Conservation (phyloP, 768 basidiomycete species). For the Cyathus striatus region DNA sequence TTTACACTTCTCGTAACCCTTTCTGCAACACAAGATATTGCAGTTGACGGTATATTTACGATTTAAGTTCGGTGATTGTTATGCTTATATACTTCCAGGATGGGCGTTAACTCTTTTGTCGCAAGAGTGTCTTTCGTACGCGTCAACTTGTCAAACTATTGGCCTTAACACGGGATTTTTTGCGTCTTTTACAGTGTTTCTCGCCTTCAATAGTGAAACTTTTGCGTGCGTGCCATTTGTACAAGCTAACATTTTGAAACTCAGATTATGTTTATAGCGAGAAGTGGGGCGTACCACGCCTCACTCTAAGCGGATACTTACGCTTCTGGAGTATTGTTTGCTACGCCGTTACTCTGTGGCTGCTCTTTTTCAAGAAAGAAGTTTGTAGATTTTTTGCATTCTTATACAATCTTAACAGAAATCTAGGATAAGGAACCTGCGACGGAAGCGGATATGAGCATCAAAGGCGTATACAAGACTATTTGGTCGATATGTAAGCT, state of each 20-base stretch:
- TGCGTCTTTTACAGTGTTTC: slow-evolving; percentile 93
- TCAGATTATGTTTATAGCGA: slow-evolving; percentile 28
- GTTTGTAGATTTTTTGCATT: slow-evolving; percentile 29
- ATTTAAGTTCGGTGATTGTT: slow-evolving; percentile 1
- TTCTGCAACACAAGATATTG: slow-evolving; percentile 98
- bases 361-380: slow-evolving; percentile 86
- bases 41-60: slow-evolving; percentile 78
- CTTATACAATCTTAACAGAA: neutral
- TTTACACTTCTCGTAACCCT: slow-evolving; percentile 91
- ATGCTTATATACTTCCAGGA: slow-evolving; percentile 28
- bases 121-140: slow-evolving; percentile 90
- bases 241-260: neutral
- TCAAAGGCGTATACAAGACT: slow-evolving; percentile 84
- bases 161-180: slow-evolving; percentile 96
- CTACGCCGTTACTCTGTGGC: slow-evolving; percentile 82
- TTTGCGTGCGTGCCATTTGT: slow-evolving; percentile 57
- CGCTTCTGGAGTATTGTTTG: slow-evolving; percentile 83
- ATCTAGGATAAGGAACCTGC: slow-evolving; percentile 67
- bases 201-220: slow-evolving; percentile 92
- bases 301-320: slow-evolving; percentile 75
- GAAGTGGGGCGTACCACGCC: slow-evolving; percentile 73
- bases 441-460: slow-evolving; percentile 82
- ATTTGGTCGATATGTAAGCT: slow-evolving; percentile 94
- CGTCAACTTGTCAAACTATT: slow-evolving; percentile 97
- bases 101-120: slow-evolving; percentile 86